These are phyloP conservation scores for Hordeum marinum DNA, from an alignment of 176 grass and related monocot genomes.

Conservation along the genomic window DNA sequence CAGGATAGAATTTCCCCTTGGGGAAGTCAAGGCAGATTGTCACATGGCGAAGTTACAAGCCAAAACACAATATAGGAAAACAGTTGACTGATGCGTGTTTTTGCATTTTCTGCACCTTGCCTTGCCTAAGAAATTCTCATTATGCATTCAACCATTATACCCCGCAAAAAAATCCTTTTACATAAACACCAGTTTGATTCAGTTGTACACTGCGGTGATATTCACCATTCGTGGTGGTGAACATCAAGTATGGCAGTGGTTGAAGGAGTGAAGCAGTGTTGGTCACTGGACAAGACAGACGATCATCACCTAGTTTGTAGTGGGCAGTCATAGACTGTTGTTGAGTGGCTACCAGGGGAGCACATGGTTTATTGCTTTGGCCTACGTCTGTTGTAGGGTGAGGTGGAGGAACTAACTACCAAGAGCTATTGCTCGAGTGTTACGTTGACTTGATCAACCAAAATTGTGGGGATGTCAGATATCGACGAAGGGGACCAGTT, in stretches of 20 bases:
- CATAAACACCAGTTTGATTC: background rate
- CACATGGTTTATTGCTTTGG: background rate
- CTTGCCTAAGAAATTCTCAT: background rate
- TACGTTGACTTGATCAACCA: background rate
- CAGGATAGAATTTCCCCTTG: background rate
- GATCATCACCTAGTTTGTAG: background rate
- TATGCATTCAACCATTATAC: background rate
- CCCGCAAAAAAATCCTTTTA: background rate
- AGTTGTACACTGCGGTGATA: background rate
- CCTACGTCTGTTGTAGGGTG: background rate
- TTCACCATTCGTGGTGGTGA: background rate
- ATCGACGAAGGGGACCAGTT: background rate
- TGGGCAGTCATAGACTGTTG: background rate
- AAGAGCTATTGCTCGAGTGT: background rate
- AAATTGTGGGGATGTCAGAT: background rate
- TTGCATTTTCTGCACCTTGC: background rate
- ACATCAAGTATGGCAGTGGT: constrained; percentile 3
- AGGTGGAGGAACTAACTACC: background rate
- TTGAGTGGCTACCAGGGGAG: background rate
- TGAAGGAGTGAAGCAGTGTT: background rate
- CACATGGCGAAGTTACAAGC: background rate
- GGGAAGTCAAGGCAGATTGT: background rate
- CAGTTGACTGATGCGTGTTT: background rate
- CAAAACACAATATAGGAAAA: background rate
- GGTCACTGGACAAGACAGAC: background rate